Evolutionary conservation across 2,329 filamentous ascomycete genomes (phyloP).

Genomic region (Epichloe uncinata): DNA sequence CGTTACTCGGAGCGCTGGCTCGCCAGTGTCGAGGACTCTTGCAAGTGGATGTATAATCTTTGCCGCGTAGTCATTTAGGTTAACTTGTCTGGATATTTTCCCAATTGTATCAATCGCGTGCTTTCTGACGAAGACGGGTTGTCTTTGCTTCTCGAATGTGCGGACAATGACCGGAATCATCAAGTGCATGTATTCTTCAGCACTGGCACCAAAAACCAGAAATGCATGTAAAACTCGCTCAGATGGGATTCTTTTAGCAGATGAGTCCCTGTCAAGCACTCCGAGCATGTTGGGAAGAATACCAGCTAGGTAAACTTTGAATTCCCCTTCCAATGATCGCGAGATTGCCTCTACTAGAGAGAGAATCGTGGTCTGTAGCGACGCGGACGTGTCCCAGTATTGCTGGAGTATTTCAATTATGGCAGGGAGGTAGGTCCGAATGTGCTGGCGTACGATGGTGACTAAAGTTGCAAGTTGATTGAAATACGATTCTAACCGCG

Average conservation of each 20-base stretch:
- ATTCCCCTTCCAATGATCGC: slow-evolving; percentile 92
- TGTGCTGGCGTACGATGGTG: slow-evolving; percentile 91
- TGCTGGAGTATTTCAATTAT: slow-evolving; percentile 80
- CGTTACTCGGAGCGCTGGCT: slow-evolving; percentile 60
- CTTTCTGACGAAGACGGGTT: slow-evolving; percentile 68
- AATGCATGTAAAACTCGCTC: slow-evolving; percentile 91
- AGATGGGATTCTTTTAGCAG: slow-evolving; percentile 63
- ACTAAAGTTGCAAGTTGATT: slow-evolving; percentile 90
- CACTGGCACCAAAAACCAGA: slow-evolving; percentile 86
- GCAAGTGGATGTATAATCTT: slow-evolving; percentile 92
- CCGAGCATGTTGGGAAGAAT: slow-evolving; percentile 89
- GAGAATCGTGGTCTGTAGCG: slow-evolving; percentile 81
- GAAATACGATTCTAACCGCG: slow-evolving; percentile 86
- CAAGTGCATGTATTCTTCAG: slow-evolving; percentile 97
- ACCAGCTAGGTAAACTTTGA: slow-evolving; percentile 87
- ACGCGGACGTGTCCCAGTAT: slow-evolving; percentile 72
- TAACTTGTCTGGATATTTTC: slow-evolving; percentile 88
- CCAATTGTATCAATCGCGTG: slow-evolving; percentile 89
- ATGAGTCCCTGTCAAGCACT: slow-evolving; percentile 75
- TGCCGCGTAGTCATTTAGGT: slow-evolving; percentile 91
- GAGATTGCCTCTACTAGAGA: slow-evolving; percentile 89
- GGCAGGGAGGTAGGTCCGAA: slow-evolving; percentile 70
- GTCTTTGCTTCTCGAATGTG: slow-evolving; percentile 80
- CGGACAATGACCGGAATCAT: slow-evolving; percentile 93
- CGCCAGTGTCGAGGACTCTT: slow-evolving; percentile 61